Base-by-base conservation (phyloP, 306 rosid species). In the Casuarina cunninghamiana region DNA sequence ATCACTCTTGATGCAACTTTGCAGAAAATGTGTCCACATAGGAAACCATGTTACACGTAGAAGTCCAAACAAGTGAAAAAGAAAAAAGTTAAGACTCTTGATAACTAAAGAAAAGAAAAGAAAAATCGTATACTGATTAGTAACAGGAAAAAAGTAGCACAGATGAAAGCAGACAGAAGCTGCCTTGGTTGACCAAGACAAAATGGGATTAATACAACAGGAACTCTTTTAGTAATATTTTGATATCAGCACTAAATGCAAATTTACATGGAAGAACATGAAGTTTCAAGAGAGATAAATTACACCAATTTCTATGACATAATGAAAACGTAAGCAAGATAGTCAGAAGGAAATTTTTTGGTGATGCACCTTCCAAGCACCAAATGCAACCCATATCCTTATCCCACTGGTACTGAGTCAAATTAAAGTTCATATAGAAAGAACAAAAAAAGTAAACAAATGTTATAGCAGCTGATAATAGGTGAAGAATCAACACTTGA, bases 391-490 rank as follows among this genome's bases (percentile, higher is more conserved):
- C 4, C 49, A 42, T 8, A 66, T 3, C 71, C 16, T 67, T n/a
- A 16, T 2, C 8, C 42, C 71, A 49, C 17, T 67, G 49, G 16
- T 41, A 32, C 71, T 41, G 32, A 75, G 53, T 38, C 51, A 43
- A 54, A 26, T 26, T 32, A 16, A 41, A 61, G 42, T 43, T 54
- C 6, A 58, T 53, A 17, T 17, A 65, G 10, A 9, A 46, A 46
- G 11, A 46, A 46, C 1, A n/a, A 58, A 58, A 0, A 53, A 16
- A 41, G 19, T 16, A 61, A n/a, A 46, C 11, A 19, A 53, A 51
- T 53, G 74, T 35, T 32, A 71, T 53, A 71, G 76, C 74, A 53
- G 26, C 63, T 42, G 55, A 3, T 70, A 48, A 51, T 19, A 11
- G 39, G 17, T 41, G 16, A 78, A 43, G 5, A 53, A 32, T 35